Base-by-base conservation (phyloP, 306 rosid genomes). In the Oemleria cerasiformis region DNA sequence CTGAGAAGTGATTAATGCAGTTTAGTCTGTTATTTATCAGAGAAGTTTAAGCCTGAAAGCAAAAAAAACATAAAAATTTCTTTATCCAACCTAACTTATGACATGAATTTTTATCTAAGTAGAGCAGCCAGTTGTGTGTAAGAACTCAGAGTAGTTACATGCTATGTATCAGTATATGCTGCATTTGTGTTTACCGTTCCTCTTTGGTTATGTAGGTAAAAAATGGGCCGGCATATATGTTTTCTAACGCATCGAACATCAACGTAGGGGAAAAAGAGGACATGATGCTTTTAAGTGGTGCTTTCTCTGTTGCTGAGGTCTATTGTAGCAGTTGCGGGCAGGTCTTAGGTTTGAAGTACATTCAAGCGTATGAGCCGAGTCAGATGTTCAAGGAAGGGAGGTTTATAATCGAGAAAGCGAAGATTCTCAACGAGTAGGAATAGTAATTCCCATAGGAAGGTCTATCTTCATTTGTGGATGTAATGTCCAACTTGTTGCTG, bases 311-410 rank as follows among this genome's bases (percentile, higher is more conserved):
- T 47, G 87, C 87, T 20, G 81, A 77, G 42, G 80, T 85, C 8
- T 56, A 39, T 13, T 82, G 89, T 64, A 53, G 63, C 72, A 48
- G 67, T 2, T 85, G 87, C 50, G 83, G 85, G 0, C 77, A 77
- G 68, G 74, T 63, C n/a, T 47, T 82, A 38, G 87, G 89, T 23
- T 82, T 85, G 87, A 85, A 82, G 72, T 85, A 80, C 49, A 8
- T 85, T 3, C 62, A 61, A 63, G 84, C 83, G 45, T 77, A 77
- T 34, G 81, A 79, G 5, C 20, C 15, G 15, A 9, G 11, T 5
- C 71, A 85, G 4, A 79, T 39, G 73, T 68, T 2, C 61, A 83
- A 75, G 67, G 82, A 83, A 76, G 90, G 90, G 2, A 80, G 14
- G 59, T 83, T 80, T 9, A 53, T 80, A 19, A 61, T 86, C 1